Conservation (phyloP, 2,329 filamentous ascomycete species). For the Pseudogymnoascus sp. region DNA sequence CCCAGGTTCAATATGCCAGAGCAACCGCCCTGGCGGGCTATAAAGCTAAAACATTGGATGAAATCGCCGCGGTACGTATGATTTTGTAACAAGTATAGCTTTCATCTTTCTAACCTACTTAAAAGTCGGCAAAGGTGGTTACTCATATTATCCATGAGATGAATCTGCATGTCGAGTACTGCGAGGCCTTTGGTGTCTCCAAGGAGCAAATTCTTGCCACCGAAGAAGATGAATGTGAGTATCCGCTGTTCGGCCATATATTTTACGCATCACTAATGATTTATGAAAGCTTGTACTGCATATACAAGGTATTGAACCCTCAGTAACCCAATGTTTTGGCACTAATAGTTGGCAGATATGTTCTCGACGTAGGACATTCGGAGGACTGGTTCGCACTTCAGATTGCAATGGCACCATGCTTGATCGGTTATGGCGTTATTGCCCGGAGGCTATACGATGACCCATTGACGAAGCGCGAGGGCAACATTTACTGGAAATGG, state of each 20-base stretch:
- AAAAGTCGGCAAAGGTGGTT: slow-evolving; percentile 60
- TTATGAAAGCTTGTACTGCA: slow-evolving; percentile 56
- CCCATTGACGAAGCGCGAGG: slow-evolving; percentile 50
- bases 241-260: not conserved
- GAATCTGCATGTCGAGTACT: slow-evolving; percentile 74
- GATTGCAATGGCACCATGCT: slow-evolving; percentile 74
- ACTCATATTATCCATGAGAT: slow-evolving; percentile 73
- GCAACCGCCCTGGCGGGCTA: slow-evolving; percentile 80
- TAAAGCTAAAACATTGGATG: slow-evolving; percentile 66
- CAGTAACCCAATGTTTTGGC: not conserved
- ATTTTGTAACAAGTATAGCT: not conserved
- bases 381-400: slow-evolving; percentile 85
- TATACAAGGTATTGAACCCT: slow-evolving; percentile 48
- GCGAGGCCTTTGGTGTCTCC: slow-evolving; percentile 69
- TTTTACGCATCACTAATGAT: slow-evolving; percentile 12
- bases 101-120: not conserved
- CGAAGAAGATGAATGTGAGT: slow-evolving; percentile 64
- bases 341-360: slow-evolving; percentile 46
- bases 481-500: slow-evolving; percentile 81
- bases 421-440: slow-evolving; percentile 81
- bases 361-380: slow-evolving; percentile 80
- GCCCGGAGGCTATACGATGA: slow-evolving; percentile 62
- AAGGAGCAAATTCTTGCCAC: slow-evolving; percentile 63
- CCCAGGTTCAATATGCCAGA: slow-evolving; percentile 73
- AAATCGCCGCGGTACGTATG: slow-evolving; percentile 59